Conservation (phyloP, 345 rosid species). For the Physaria fendleri region DNA sequence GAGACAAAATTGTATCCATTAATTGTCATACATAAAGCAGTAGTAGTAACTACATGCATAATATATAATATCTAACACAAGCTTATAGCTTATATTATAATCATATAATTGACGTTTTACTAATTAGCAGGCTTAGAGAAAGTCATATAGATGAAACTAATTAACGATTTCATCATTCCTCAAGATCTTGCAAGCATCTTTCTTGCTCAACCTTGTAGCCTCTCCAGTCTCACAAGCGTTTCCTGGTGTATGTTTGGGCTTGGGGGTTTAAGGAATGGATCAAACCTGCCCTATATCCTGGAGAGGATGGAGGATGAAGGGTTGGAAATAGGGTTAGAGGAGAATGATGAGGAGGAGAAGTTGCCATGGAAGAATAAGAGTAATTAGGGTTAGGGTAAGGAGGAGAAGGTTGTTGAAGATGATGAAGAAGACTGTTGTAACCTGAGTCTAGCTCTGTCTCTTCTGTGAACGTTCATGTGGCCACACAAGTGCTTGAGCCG, state of each 20-base stretch:
- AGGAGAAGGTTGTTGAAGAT: slow-evolving; percentile 40
- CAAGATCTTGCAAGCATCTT: slow-evolving; percentile 32
- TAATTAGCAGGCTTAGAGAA: slow-evolving; percentile 10
- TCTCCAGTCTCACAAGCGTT: too few species aligned
- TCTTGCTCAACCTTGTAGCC: slow-evolving; percentile 27
- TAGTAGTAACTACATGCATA: background rate
- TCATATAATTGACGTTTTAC: background rate
- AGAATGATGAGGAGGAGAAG: too few species aligned
- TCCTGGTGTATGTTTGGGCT: too few species aligned
- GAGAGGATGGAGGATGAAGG: slow-evolving; percentile 31
- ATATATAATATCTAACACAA: background rate
- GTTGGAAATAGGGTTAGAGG: slow-evolving; percentile 42
- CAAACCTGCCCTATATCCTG: slow-evolving; percentile 11
- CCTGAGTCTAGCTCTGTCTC: slow-evolving; percentile 90
- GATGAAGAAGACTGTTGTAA: slow-evolving; percentile 57
- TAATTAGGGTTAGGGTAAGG: slow-evolving; percentile 67
- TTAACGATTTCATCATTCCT: slow-evolving; percentile 32
- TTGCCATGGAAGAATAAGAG: slow-evolving; percentile 35
- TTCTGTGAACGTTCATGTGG: slow-evolving; percentile 92
- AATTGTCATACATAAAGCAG: background rate
- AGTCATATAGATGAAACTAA: slow-evolving; percentile 1
- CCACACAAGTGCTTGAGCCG: slow-evolving; percentile 99
- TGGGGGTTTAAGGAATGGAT: slow-evolving; percentile 25
- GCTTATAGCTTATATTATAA: slow-evolving; percentile 6
- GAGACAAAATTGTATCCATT: slow-evolving; percentile 17